Conservation (phyloP, 2,329 filamentous ascomycete genomes). For the Colletotrichum cereale region DNA sequence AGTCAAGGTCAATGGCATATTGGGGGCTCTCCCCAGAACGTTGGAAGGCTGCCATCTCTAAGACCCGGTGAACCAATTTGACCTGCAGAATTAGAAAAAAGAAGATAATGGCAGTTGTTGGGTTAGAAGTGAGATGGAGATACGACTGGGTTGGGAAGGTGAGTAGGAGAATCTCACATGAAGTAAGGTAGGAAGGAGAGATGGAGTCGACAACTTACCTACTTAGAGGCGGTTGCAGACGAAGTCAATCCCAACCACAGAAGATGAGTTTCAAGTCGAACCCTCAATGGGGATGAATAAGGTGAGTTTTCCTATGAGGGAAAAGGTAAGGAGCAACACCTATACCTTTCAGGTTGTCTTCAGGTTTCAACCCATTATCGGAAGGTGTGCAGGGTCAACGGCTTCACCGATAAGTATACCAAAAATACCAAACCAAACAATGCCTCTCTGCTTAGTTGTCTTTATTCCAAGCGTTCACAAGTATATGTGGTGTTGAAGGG, state of each 20-base stretch:
- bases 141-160: too few species aligned
- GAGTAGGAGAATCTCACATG: neutral
- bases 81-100: neutral
- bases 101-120: neutral
- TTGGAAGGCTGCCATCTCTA: neutral
- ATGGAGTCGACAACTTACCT: neutral
- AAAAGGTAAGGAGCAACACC: neutral
- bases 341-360: neutral
- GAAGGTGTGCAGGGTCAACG: neutral
- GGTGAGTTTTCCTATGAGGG: neutral
- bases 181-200: neutral
- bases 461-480: neutral
- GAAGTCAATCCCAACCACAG: neutral
- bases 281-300: too few species aligned
- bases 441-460: neutral
- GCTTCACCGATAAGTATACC: too few species aligned
- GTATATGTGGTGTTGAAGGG: neutral
- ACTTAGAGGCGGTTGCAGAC: neutral
- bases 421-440: neutral
- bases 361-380: neutral
- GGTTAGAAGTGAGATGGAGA: neutral
- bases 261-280: neutral
- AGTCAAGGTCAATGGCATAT: conserved; percentile 14
- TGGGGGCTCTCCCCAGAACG: conserved; percentile 4
- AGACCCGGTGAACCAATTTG: too few species aligned